Base-by-base conservation (phyloP, 257 asterid genomes). In the Voacanga thouarsii region DNA sequence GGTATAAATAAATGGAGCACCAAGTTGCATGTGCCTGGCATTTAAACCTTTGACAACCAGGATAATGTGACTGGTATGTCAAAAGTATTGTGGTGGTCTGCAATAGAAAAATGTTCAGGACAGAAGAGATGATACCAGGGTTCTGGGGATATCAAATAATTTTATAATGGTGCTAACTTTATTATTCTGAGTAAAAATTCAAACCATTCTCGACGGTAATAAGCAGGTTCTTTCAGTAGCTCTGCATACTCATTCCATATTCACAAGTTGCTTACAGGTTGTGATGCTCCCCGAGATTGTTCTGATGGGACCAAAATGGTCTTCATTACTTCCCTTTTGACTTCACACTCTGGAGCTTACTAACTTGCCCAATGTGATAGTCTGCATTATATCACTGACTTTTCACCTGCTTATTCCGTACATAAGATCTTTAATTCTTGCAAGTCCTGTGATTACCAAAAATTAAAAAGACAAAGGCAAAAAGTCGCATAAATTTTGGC, bases 1-100 rank as follows among this genome's bases (percentile, higher is more conserved):
- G 14, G 51, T 30, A 55, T 71, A 37, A 59, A 71, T 71, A 26
- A 43, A 43, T 43, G 73, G 43, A 55, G 24, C 63, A 78, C 37
- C 66, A 59, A 61, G 56, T 72, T 63, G 57, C 78, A 72, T 72
- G 78, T 79, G 82, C 78, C 33, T 72, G 66, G 56, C 47, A 26
- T 61, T 72, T 60, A 49, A 71, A 18, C 6, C 30, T 21, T 61
- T 26, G 45, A 43, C 53, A 60, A 59, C 72, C 74, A 47, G 44
- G 57, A 41, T 51, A 79, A 28, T 23, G 44, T 61, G 56, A 61
- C 67, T 65, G 67, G 51, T 50, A 65, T 11, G 39, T 3, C 53
- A 33, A 33, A 33, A 64, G 47, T 15, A 24, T 21, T 30, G 50
- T 30, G 33, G 47, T 75, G 63, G 50, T 64, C 50, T 76, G 41